Evolutionary conservation across 1,284 basidiomycete species (phyloP).

Genomic region (Tilletia setariae): DNA sequence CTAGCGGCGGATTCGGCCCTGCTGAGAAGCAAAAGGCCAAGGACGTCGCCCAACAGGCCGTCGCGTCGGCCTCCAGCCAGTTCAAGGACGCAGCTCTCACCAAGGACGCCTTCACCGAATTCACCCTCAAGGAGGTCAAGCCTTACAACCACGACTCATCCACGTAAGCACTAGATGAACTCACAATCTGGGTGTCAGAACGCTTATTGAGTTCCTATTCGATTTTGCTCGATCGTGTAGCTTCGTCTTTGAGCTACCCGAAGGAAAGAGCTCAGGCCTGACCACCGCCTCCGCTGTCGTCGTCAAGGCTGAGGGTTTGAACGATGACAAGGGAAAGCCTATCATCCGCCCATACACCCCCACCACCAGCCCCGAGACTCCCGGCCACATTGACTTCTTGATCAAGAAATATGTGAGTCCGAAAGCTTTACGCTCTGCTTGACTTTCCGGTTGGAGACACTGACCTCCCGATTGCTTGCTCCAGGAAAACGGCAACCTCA

Average conservation of each 20-base stretch:
- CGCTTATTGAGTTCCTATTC: not conserved
- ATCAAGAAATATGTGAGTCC: conserved; percentile 67
- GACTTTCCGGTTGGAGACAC: too few species aligned
- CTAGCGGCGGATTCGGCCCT: conserved; percentile 44
- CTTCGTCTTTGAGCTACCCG: conserved; percentile 81
- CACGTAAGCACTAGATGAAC: conserved; percentile 54
- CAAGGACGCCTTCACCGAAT: conserved; percentile 69
- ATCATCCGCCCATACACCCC: conserved; percentile 67
- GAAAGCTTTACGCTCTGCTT: too few species aligned
- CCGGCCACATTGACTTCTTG: conserved; percentile 61
- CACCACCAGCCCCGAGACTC: conserved; percentile 39
- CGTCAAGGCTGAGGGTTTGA: conserved; percentile 58
- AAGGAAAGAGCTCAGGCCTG: conserved; percentile 72
- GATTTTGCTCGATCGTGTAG: not conserved
- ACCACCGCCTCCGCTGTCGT: conserved; percentile 65
- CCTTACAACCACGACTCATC: conserved; percentile 91
- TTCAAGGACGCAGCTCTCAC: conserved; percentile 34
- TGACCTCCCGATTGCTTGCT: too few species aligned
- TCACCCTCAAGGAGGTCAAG: conserved; percentile 77
- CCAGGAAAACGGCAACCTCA: conserved; percentile 51
- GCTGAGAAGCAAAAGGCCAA: conserved; percentile 31
- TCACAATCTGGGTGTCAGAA: not conserved
- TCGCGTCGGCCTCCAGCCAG: not conserved
- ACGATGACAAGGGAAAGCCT: conserved; percentile 78
- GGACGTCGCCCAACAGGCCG: conserved; percentile 15